These are phyloP conservation scores for Exophiala dermatitidis DNA, from an alignment of 2,329 filamentous ascomycete species.

Conservation along the genomic window DNA sequence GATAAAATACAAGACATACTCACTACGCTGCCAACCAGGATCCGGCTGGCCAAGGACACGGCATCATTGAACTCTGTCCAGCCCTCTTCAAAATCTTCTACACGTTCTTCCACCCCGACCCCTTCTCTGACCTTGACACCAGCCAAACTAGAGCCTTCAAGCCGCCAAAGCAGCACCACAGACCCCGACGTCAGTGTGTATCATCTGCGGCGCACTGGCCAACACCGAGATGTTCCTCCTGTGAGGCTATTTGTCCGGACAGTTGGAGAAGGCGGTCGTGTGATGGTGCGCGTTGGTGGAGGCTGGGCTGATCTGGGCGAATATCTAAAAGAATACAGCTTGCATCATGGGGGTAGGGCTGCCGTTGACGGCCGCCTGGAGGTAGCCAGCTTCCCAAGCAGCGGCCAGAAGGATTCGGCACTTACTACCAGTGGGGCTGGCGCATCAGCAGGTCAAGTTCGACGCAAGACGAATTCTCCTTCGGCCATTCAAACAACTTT, in stretches of 20 bases:
- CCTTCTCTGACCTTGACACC: conserved; percentile 65
- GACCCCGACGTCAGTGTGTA: conserved; percentile 82
- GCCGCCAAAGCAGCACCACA: conserved; percentile 39
- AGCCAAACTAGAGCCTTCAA: conserved; percentile 33
- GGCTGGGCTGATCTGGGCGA: conserved; percentile 97
- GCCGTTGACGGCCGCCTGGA: conserved; percentile 51
- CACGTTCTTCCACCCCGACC: conserved; percentile 51
- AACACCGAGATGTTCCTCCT: conserved; percentile 47
- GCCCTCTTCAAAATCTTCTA: conserved; percentile 32
- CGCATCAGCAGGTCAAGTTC: conserved; percentile 1
- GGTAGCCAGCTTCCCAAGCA: conserved; percentile 43
- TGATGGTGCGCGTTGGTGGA: conserved; percentile 96
- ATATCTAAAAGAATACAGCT: conserved; percentile 87
- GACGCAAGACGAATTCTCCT: conserved; percentile 14
- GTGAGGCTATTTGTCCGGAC: conserved; percentile 92
- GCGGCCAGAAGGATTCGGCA: conserved; percentile 6
- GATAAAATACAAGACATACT: conserved; percentile 74
- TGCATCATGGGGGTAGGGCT: conserved; percentile 68
- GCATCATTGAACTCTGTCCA: conserved; percentile 28
- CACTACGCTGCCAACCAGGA: conserved; percentile 68
- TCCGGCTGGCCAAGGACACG: conserved; percentile 54
- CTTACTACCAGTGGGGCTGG: not conserved
- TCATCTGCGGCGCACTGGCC: conserved; percentile 77
- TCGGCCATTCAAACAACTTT: conserved; percentile 6
- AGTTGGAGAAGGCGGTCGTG: conserved; percentile 85